phyloP scores from a whole-genome alignment of 768 basidiomycete species.

The Rhodocollybia butyracea region DNA sequence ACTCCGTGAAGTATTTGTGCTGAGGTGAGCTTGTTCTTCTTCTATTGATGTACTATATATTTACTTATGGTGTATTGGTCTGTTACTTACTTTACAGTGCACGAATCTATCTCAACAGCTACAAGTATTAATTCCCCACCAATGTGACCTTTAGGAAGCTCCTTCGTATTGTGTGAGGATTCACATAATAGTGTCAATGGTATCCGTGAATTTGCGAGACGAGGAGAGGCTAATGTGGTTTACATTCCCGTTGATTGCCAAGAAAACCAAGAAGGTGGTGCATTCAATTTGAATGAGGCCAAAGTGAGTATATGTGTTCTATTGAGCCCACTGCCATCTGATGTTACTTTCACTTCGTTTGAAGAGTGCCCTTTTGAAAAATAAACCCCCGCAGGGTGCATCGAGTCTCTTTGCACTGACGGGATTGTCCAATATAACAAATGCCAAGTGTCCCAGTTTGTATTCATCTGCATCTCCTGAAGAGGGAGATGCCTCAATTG shows the following conservation, averaged over 20 bases:
- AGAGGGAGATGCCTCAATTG: constrained; percentile 42
- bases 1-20: no score
- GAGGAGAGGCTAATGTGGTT: constrained; percentile 50
- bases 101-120: no score
- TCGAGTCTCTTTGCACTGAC: constrained; percentile 74
- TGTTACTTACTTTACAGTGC: no score
- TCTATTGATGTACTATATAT: no score
- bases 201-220: constrained; percentile 66
- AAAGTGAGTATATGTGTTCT: constrained; percentile 43
- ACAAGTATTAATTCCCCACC: no score
- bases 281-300: constrained; percentile 48
- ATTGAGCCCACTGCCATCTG: constrained; percentile 29
- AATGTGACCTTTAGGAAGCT: constrained; percentile 41
- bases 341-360: neutral
- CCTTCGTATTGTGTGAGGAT: constrained; percentile 68
- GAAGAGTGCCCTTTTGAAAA: neutral
- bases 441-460: constrained; percentile 55
- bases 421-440: constrained; percentile 80
- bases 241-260: constrained; percentile 64
- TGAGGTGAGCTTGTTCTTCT: no score
- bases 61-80: no score
- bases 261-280: constrained; percentile 44
- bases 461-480: neutral
- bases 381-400: constrained; percentile 13
- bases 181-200: constrained; percentile 86